Conservation (phyloP, 768 basidiomycete genomes). For the Kondoa malvinella region DNA sequence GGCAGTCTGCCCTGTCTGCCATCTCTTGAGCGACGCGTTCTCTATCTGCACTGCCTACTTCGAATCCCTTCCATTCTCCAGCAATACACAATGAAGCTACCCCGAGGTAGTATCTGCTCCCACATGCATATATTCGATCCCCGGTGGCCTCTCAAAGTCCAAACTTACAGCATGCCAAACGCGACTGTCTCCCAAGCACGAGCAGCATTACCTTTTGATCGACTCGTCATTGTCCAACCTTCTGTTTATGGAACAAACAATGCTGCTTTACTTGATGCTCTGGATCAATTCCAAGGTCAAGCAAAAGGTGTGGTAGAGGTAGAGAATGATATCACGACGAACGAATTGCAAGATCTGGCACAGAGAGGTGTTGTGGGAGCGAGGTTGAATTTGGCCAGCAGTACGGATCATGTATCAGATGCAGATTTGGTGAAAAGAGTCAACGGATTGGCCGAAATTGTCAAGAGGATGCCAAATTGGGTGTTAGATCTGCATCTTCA, state of each 20-base stretch:
- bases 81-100: not conserved
- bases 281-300: not conserved
- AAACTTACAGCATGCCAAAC: not conserved
- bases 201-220: not conserved
- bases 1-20: not conserved
- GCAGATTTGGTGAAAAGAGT: not conserved
- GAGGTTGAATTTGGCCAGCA: not conserved
- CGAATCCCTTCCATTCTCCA: not conserved
- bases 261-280: not conserved
- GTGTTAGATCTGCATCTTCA: not conserved
- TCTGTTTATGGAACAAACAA: not conserved
- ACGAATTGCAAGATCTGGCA: not conserved
- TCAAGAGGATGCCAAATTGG: not conserved
- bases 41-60: not conserved
- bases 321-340: not conserved
- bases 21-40: not conserved
- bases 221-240: not conserved
- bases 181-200: not conserved
- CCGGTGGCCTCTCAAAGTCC: not conserved
- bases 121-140: not conserved
- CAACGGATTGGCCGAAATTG: not conserved
- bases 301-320: not conserved
- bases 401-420: not conserved
- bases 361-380: not conserved
- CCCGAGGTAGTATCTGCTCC: not conserved